Percentiles rank a stretch among this genome's conserved stretches.
These are phyloP conservation scores for Cutaneotrichosporon curvatum DNA, from an alignment of 1,284 basidiomycete genomes.

Conservation along the genomic window DNA sequence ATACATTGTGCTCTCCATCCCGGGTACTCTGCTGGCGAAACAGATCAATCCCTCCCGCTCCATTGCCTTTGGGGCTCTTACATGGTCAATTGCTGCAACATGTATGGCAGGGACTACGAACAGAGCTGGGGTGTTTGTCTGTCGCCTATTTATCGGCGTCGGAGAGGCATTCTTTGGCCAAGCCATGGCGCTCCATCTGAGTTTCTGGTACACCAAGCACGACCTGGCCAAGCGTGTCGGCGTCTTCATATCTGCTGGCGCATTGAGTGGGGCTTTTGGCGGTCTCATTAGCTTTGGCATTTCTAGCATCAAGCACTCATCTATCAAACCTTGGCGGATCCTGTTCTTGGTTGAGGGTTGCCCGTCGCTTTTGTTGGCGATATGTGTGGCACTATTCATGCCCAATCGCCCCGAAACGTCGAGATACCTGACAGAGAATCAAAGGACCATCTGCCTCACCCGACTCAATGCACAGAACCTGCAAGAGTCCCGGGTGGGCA, in stretches of 20 bases:
- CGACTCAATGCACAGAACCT: slow-evolving; percentile 7
- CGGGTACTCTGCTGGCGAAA: slow-evolving; percentile 37
- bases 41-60: slow-evolving; percentile 14
- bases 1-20: slow-evolving; percentile 31
- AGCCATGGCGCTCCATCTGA: slow-evolving; percentile 25
- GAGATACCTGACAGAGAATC: slow-evolving; percentile 28
- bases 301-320: slow-evolving; percentile 9
- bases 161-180: slow-evolving; percentile 37
- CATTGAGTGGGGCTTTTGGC: slow-evolving; percentile 23
- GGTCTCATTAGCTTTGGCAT: slow-evolving; percentile 24
- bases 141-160: slow-evolving; percentile 38
- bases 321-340: slow-evolving; percentile 13
- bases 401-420: slow-evolving; percentile 71
- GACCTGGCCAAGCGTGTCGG: slow-evolving; percentile 40
- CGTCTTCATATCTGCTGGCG: slow-evolving; percentile 39
- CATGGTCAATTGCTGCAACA: slow-evolving; percentile 33
- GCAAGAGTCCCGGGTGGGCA: slow-evolving; percentile 48
- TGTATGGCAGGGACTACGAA: slow-evolving; percentile 28
- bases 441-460: background rate
- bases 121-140: slow-evolving; percentile 28
- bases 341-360: slow-evolving; percentile 14
- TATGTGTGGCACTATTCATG: slow-evolving; percentile 57
- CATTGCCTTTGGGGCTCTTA: slow-evolving; percentile 24
- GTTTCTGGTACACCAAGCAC: slow-evolving; percentile 35
- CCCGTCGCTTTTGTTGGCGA: slow-evolving; percentile 53